Evolutionary conservation across 2,329 filamentous ascomycete genomes (phyloP).

Genomic region (Neonectria punicea): DNA sequence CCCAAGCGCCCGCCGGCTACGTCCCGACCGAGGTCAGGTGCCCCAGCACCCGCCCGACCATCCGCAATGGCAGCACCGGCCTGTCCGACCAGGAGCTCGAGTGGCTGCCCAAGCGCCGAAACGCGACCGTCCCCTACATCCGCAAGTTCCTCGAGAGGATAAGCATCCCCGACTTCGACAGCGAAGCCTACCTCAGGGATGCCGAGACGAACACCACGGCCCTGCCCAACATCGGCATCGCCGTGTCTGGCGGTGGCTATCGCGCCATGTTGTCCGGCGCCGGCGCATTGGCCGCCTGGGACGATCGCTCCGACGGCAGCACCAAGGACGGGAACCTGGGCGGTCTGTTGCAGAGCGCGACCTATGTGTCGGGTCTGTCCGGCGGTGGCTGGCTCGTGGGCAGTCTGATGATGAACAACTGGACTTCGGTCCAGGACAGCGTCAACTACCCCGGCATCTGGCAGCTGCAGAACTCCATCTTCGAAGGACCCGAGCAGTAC

Average conservation of each 20-base stretch:
- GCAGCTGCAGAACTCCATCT: slow-evolving; percentile 55
- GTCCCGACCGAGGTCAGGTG: slow-evolving; percentile 75
- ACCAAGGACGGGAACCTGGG: slow-evolving; percentile 72
- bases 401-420: slow-evolving; percentile 87
- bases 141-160: slow-evolving; percentile 76
- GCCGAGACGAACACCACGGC: slow-evolving; percentile 46
- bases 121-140: slow-evolving; percentile 80
- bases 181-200: slow-evolving; percentile 71
- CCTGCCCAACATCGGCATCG: slow-evolving; percentile 74
- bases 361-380: slow-evolving; percentile 83
- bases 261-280: slow-evolving; percentile 87
- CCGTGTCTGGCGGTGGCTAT: slow-evolving; percentile 86
- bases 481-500: slow-evolving; percentile 52
- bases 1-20: slow-evolving; percentile 66
- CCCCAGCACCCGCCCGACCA: slow-evolving; percentile 73
- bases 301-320: slow-evolving; percentile 70
- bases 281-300: slow-evolving; percentile 82
- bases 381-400: slow-evolving; percentile 88
- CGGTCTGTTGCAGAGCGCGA: slow-evolving; percentile 82
- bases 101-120: slow-evolving; percentile 79
- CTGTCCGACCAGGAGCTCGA: slow-evolving; percentile 76
- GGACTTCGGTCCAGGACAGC: slow-evolving; percentile 65
- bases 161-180: slow-evolving; percentile 82
- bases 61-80: slow-evolving; percentile 66
- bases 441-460: slow-evolving; percentile 51